phyloP scores from a whole-genome alignment of 768 basidiomycete genomes.

The Mycena indigotica region DNA sequence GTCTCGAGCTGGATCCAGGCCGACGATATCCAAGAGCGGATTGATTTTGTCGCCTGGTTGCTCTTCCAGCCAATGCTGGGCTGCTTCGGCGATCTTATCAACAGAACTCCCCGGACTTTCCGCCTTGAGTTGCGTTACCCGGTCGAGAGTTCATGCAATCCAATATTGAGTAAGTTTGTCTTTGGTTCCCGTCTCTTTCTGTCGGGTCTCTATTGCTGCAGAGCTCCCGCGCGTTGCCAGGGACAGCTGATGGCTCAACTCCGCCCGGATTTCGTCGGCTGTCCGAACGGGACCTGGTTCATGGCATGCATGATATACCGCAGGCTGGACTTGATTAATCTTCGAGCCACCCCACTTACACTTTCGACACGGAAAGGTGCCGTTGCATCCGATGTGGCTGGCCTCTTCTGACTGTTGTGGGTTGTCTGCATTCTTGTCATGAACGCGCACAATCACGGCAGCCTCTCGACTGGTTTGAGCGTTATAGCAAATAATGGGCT shows the following conservation, averaged over 20 bases:
- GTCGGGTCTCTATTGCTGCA: background rate
- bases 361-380: conserved; percentile 15
- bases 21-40: conserved; percentile 3
- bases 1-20: conserved; percentile 2
- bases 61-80: conserved; percentile 4
- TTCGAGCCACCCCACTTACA: conserved; percentile 15
- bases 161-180: conserved; percentile 15
- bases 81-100: conserved; percentile 2
- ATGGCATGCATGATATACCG: conserved; percentile 14
- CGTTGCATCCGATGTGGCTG: conserved; percentile 17
- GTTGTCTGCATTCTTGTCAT: conserved; percentile 19
- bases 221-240: background rate
- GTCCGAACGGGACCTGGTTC: conserved; percentile 18
- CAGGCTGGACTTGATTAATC: background rate
- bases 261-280: background rate
- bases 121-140: background rate
- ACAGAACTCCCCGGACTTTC: background rate
- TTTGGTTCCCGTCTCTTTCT: conserved; percentile 6
- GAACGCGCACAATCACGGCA: conserved; percentile 7
- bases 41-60: conserved; percentile 14
- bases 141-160: conserved; percentile 4
- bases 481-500: conserved; percentile 12
- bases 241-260: background rate
- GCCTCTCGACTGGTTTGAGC: conserved; percentile 6
- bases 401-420: conserved; percentile 25